phyloP scores from a whole-genome alignment of 164 flowering plant species.

The Piper longum region DNA sequence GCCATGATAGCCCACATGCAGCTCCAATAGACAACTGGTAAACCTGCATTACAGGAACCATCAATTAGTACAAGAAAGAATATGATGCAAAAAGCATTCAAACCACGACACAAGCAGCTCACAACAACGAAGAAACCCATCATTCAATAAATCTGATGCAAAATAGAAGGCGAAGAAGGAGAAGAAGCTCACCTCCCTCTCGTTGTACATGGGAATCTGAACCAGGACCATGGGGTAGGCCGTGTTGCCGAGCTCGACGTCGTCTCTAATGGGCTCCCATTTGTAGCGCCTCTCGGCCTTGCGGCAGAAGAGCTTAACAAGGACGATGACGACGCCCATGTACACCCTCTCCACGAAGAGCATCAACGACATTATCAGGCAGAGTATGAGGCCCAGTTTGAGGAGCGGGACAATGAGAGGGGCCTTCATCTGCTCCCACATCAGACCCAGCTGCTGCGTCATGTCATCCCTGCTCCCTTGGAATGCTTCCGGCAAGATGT shows the following conservation, averaged over 20 bases:
- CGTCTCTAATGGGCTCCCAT: conserved; percentile 28
- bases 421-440: conserved; percentile 23
- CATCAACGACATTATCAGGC: conserved; percentile 57
- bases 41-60: conserved; percentile 5
- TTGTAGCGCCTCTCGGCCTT: conserved; percentile 36
- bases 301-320: conserved; percentile 27
- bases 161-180: background rate
- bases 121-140: background rate
- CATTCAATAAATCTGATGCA: background rate
- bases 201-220: conserved; percentile 69
- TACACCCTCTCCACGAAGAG: conserved; percentile 46
- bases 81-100: too few relatives aligned
- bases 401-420: conserved; percentile 33
- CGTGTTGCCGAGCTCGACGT: conserved; percentile 24
- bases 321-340: conserved; percentile 39
- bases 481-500: background rate
- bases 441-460: conserved; percentile 11
- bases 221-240: conserved; percentile 41
- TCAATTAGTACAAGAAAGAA: background rate
- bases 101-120: background rate
- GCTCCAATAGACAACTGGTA: conserved; percentile 11
- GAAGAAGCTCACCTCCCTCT: conserved; percentile 39
- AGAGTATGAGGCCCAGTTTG: conserved; percentile 18
- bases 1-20: conserved; percentile 15
- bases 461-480: background rate